Conservation (phyloP, 2,329 filamentous ascomycete species). For the Talaromyces sp. region DNA sequence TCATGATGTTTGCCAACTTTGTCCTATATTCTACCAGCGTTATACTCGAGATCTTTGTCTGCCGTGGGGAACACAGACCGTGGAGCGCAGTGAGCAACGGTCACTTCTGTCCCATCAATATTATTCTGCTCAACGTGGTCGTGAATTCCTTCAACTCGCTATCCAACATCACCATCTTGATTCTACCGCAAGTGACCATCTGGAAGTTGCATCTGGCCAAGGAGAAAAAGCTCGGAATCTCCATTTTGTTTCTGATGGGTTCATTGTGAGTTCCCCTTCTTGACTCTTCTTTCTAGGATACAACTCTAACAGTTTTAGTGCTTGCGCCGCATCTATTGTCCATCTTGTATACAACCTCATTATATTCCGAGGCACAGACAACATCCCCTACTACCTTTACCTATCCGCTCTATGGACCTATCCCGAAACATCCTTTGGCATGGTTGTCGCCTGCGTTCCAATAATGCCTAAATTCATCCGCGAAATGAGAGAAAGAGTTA, state of each 20-base stretch:
- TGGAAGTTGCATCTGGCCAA: background rate
- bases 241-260: conserved; percentile 1
- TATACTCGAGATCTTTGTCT: background rate
- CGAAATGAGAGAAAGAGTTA: background rate
- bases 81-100: background rate
- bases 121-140: background rate
- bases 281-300: too few relatives aligned
- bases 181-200: conserved; percentile 3
- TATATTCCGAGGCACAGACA: background rate
- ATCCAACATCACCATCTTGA: conserved; percentile 1
- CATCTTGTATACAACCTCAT: background rate
- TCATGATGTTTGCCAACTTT: conserved; percentile 1
- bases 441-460: background rate
- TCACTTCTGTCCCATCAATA: background rate
- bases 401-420: background rate
- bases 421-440: background rate
- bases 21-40: background rate
- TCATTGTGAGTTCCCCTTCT: background rate
- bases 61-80: background rate
- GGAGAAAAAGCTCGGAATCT: background rate
- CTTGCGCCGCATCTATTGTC: background rate
- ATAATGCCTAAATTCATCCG: background rate
- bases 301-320: background rate
- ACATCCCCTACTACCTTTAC: background rate
- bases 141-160: background rate